Evolutionary conservation across 1,284 basidiomycete genomes (phyloP).

Genomic region (Cryptococcus floricola): DNA sequence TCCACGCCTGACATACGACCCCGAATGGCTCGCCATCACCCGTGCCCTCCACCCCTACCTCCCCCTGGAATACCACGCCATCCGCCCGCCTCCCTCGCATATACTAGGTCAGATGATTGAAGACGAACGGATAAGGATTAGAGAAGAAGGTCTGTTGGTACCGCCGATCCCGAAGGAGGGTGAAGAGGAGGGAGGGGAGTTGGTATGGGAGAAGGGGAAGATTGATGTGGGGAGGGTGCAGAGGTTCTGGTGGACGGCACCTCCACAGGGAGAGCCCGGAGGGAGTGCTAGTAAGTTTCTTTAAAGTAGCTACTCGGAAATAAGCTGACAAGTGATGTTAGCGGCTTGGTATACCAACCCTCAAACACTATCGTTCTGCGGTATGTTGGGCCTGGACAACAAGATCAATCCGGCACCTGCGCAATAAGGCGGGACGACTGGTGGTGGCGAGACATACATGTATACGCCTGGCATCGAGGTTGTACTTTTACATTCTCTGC

Average conservation of each 20-base stretch:
- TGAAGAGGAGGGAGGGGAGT: constrained; percentile 29
- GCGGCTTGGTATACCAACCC: constrained; percentile 80
- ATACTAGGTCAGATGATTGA: constrained; percentile 60
- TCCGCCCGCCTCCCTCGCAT: constrained; percentile 61
- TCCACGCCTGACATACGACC: constrained; percentile 65
- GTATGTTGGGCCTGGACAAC: constrained; percentile 73
- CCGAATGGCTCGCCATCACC: constrained; percentile 89
- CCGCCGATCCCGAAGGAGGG: constrained; percentile 25
- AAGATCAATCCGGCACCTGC: constrained; percentile 59
- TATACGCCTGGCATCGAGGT: too few relatives aligned
- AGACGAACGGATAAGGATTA: constrained; percentile 65
- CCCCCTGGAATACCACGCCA: constrained; percentile 54
- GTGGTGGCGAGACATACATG: too few relatives aligned
- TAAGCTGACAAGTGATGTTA: constrained; percentile 38
- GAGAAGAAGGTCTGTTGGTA: constrained; percentile 38
- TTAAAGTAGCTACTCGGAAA: not conserved
- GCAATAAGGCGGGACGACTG: not conserved
- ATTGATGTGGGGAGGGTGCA: constrained; percentile 61
- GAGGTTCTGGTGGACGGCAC: constrained; percentile 69
- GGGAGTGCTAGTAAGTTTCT: constrained; percentile 34
- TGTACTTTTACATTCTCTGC: too few relatives aligned
- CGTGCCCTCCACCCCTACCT: constrained; percentile 79
- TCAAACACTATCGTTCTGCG: constrained; percentile 83
- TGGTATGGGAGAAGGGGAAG: constrained; percentile 32
- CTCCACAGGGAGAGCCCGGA: constrained; percentile 53